These are phyloP conservation scores for Astrocystis sublimbata DNA, from an alignment of 495 filamentous ascomycete species.

Conservation along the genomic window DNA sequence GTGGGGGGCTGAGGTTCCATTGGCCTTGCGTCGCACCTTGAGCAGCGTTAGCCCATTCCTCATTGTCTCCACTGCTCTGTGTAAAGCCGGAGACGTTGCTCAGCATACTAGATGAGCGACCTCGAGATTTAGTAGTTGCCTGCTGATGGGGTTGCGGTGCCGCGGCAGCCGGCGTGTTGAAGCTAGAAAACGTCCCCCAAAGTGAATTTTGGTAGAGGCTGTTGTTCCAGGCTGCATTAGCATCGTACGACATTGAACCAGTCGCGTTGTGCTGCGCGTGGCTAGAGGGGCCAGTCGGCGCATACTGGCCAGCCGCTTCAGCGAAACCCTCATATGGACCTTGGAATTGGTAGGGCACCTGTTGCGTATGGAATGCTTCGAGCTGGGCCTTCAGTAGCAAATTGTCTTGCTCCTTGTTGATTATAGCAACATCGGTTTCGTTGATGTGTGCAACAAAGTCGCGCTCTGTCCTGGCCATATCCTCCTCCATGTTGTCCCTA, in stretches of 20 bases:
- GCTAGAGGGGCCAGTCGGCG: slow-evolving; percentile 18
- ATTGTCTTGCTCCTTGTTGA: slow-evolving; percentile 45
- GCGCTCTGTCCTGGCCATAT: slow-evolving; percentile 60
- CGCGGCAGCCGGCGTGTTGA: slow-evolving; percentile 30
- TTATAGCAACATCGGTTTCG: slow-evolving; percentile 36
- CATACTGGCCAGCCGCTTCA: slow-evolving; percentile 21
- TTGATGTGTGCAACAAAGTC: slow-evolving; percentile 41
- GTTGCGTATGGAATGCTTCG: slow-evolving; percentile 40
- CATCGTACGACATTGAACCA: slow-evolving; percentile 26
- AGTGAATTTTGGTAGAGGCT: slow-evolving; percentile 32
- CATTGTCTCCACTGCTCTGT: slow-evolving; percentile 48
- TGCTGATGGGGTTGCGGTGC: slow-evolving; percentile 23
- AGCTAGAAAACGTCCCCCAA: slow-evolving; percentile 31
- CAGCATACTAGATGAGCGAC: slow-evolving; percentile 67
- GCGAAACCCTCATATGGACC: slow-evolving; percentile 27
- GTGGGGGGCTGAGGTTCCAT: slow-evolving; percentile 17
- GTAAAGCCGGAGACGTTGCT: slow-evolving; percentile 67
- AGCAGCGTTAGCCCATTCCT: slow-evolving; percentile 22
- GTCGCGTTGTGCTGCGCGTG: slow-evolving; percentile 20
- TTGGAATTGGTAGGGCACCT: slow-evolving; percentile 34
- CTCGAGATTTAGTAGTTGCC: slow-evolving; percentile 45
- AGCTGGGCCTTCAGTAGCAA: slow-evolving; percentile 41
- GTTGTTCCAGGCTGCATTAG: slow-evolving; percentile 31
- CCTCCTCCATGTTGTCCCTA: slow-evolving; percentile 63
- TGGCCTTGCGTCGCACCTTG: slow-evolving; percentile 17